These are phyloP conservation scores for Xylaria cubensis DNA, from an alignment of 495 filamentous ascomycete genomes.

Conservation along the genomic window DNA sequence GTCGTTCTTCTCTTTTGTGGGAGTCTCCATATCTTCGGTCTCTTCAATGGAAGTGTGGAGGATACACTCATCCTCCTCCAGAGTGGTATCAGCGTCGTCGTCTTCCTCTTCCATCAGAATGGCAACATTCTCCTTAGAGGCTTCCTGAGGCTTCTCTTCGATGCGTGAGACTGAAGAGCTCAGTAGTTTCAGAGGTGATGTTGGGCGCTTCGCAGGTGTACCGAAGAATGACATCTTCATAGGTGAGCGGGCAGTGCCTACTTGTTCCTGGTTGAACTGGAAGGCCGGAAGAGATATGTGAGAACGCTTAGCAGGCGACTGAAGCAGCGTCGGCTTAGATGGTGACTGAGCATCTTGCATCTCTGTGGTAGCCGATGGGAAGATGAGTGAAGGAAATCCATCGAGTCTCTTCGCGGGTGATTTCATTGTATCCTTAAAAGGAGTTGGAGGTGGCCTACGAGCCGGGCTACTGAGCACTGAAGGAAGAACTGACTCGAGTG, in stretches of 20 bases:
- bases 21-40: background rate
- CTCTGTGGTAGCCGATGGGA: constrained; percentile 47
- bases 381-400: constrained; percentile 53
- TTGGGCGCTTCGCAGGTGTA: constrained; percentile 36
- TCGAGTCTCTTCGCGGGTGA: constrained; percentile 58
- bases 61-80: constrained; percentile 13
- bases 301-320: constrained; percentile 57
- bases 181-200: constrained; percentile 37
- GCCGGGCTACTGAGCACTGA: constrained; percentile 54
- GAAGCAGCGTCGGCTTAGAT: constrained; percentile 50
- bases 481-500: constrained; percentile 31
- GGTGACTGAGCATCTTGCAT: constrained; percentile 32
- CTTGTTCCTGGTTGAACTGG: constrained; percentile 36
- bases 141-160: constrained; percentile 24
- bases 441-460: constrained; percentile 52
- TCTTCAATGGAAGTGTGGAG: background rate
- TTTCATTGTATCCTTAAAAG: constrained; percentile 57
- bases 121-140: constrained; percentile 15
- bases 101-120: constrained; percentile 2
- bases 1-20: constrained; percentile 14
- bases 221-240: constrained; percentile 36
- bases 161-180: constrained; percentile 21
- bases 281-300: constrained; percentile 49
- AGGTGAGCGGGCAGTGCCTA: constrained; percentile 30
- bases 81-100: background rate